A percentile compares a stretch with the other conserved stretches of the same genome.
These are phyloP conservation scores for Gonapodya prolifera DNA, from an alignment of 192 early-diverging fungal genomes.

Conservation along the genomic window DNA sequence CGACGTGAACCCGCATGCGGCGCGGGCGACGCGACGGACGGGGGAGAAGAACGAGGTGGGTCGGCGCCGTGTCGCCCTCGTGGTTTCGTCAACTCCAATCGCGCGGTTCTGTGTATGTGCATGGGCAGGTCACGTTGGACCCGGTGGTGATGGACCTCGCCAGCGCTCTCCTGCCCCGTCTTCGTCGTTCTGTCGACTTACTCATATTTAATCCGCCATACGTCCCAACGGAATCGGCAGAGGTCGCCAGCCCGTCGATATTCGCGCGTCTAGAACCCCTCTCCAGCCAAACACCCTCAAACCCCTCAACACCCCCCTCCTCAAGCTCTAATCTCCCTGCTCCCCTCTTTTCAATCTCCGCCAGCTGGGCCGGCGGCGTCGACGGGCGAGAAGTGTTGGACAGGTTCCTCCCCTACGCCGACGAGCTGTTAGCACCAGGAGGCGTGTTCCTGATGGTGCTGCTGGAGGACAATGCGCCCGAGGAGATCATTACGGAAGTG, in stretches of 20 bases:
- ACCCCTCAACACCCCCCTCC: too few relatives aligned
- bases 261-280: too few relatives aligned
- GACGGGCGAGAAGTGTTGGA: slow-evolving; percentile 82
- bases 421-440: slow-evolving; percentile 46
- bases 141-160: slow-evolving; percentile 50
- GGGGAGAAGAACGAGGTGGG: slow-evolving; percentile 40
- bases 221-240: slow-evolving; percentile 69
- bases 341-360: too few relatives aligned
- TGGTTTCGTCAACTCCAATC: too few relatives aligned
- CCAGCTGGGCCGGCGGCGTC: slow-evolving; percentile 88
- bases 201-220: slow-evolving; percentile 93
- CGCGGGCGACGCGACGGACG: slow-evolving; percentile 51
- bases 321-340: too few relatives aligned
- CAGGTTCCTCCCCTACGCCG: slow-evolving; percentile 46
- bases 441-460: slow-evolving; percentile 79
- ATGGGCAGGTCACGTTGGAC: slow-evolving; percentile 38
- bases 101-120: slow-evolving; percentile 1
- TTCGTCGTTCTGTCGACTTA: slow-evolving; percentile 53
- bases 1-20: too few relatives aligned
- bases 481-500: slow-evolving; percentile 61
- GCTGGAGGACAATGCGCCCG: slow-evolving; percentile 73
- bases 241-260: slow-evolving; percentile 53
- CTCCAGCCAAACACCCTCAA: too few relatives aligned
- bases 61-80: too few relatives aligned
- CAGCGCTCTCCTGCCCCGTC: slow-evolving; percentile 33